Evolutionary conservation across 306 rosid species (phyloP).

Genomic region (Sicyos baderoa): DNA sequence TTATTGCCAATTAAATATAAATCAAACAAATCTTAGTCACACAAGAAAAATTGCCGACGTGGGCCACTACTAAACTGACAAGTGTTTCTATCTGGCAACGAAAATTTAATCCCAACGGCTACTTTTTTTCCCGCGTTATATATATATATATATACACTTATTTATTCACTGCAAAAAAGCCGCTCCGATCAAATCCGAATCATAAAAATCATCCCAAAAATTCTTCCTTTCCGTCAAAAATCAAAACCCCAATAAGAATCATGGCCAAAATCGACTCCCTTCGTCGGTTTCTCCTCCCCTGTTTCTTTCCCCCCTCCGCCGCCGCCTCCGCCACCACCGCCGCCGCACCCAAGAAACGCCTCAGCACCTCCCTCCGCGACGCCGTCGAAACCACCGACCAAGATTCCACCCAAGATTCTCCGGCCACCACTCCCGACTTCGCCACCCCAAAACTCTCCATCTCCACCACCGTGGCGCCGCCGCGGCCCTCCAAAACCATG

Average conservation of each 20-base stretch:
- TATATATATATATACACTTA: not conserved
- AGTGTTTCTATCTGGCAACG: not conserved
- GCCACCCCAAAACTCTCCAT: not conserved
- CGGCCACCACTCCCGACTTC: conserved; percentile 21
- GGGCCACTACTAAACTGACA: not conserved
- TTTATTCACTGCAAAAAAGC: not conserved
- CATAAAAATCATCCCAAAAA: not conserved
- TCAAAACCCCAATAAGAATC: conserved; percentile 8
- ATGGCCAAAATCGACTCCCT: conserved; percentile 69
- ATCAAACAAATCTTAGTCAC: too few species aligned
- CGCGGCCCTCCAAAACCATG: conserved; percentile 61
- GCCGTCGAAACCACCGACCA: conserved; percentile 22
- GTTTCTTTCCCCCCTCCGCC: conserved; percentile 40
- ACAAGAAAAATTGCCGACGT: not conserved
- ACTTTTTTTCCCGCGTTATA: conserved; percentile 12
- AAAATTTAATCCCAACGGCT: conserved; percentile 19
- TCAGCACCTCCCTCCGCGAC: conserved; percentile 52
- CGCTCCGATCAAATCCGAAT: not conserved
- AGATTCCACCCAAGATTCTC: conserved; percentile 24
- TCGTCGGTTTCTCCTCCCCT: conserved; percentile 78
- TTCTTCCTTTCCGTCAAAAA: not conserved
- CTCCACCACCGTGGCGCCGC: conserved; percentile 24
- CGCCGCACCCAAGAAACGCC: conserved; percentile 50
- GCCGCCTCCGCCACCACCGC: conserved; percentile 4
- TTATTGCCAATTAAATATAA: too few species aligned